phyloP scores from a whole-genome alignment of 2,329 filamentous ascomycete genomes.

The Colletotrichum tropicale region DNA sequence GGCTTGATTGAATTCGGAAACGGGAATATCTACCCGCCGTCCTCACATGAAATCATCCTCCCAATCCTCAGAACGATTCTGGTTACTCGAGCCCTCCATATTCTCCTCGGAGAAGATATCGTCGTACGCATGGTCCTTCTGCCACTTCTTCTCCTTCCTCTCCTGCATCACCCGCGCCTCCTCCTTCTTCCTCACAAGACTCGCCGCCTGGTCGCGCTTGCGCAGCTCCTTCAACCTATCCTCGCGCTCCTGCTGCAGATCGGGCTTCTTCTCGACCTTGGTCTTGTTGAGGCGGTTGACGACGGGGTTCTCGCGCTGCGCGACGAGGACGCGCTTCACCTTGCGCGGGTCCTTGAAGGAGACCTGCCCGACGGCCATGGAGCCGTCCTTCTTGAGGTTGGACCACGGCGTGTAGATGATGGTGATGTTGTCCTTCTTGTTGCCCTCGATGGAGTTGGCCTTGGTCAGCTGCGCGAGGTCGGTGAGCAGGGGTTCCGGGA shows the following conservation, averaged over 20 bases:
- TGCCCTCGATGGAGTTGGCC: constrained; percentile 98
- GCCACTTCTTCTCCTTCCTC: constrained; percentile 86
- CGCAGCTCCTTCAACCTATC: constrained; percentile 74
- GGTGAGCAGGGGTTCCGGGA: constrained; percentile 74
- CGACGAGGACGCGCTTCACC: constrained; percentile 83
- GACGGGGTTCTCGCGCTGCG: constrained; percentile 83
- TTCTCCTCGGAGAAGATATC: constrained; percentile 87
- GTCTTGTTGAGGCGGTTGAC: constrained; percentile 99
- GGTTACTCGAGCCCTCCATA: constrained; percentile 79
- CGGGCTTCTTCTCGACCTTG: constrained; percentile 84
- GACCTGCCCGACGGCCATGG: constrained; percentile 95
- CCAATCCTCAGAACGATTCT: constrained; percentile 78
- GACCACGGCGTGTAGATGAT: constrained; percentile 98
- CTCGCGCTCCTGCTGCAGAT: constrained; percentile 82
- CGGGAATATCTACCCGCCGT: not conserved
- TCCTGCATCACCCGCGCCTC: constrained; percentile 77
- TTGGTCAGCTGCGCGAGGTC: constrained; percentile 98
- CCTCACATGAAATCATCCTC: constrained; percentile 91
- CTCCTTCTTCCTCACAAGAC: constrained; percentile 74
- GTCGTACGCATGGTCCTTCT: constrained; percentile 98
- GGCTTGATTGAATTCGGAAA: not conserved
- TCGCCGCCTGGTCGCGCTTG: constrained; percentile 69
- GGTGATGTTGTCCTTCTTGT: constrained; percentile 98
- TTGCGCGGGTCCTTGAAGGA: constrained; percentile 89
- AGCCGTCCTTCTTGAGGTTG: constrained; percentile 93